These are phyloP conservation scores for Puya raimondii DNA, from an alignment of 176 grass and related monocot genomes.

Conservation along the genomic window DNA sequence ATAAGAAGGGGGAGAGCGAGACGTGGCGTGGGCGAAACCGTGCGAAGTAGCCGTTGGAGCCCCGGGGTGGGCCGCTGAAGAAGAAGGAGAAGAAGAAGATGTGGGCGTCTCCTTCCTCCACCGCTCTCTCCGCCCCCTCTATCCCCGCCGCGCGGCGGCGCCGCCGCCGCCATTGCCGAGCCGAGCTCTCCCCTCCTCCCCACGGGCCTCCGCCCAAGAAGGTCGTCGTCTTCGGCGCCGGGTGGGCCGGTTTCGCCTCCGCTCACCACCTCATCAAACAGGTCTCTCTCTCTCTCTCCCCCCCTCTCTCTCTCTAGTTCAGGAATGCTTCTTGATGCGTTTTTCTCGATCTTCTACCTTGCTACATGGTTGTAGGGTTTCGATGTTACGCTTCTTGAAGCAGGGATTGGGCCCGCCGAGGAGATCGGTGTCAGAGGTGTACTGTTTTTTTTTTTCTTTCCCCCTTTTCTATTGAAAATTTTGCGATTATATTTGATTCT, in stretches of 20 bases:
- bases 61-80: too few relatives aligned
- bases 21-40: neutral
- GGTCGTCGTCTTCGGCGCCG: slow-evolving; percentile 63
- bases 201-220: slow-evolving; percentile 32
- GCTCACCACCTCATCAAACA: slow-evolving; percentile 73
- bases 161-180: slow-evolving; percentile 23
- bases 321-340: neutral
- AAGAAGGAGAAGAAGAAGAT: slow-evolving; percentile 10
- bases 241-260: slow-evolving; percentile 67
- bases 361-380: slow-evolving; percentile 35
- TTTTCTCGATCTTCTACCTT: neutral
- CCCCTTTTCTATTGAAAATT: neutral
- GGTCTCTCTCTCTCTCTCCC: slow-evolving; percentile 19
- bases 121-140: slow-evolving; percentile 8
- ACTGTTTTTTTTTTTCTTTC: neutral
- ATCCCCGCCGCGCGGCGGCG: neutral
- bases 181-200: slow-evolving; percentile 6
- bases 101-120: slow-evolving; percentile 29
- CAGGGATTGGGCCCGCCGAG: slow-evolving; percentile 40
- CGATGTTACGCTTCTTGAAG: slow-evolving; percentile 57
- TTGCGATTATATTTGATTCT: slow-evolving; percentile 1
- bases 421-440: slow-evolving; percentile 72
- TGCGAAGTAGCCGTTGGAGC: too few relatives aligned
- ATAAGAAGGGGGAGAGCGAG: neutral
- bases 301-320: neutral